Evolutionary conservation across 1,284 basidiomycete genomes (phyloP).

Genomic region (Vanrija humicola): DNA sequence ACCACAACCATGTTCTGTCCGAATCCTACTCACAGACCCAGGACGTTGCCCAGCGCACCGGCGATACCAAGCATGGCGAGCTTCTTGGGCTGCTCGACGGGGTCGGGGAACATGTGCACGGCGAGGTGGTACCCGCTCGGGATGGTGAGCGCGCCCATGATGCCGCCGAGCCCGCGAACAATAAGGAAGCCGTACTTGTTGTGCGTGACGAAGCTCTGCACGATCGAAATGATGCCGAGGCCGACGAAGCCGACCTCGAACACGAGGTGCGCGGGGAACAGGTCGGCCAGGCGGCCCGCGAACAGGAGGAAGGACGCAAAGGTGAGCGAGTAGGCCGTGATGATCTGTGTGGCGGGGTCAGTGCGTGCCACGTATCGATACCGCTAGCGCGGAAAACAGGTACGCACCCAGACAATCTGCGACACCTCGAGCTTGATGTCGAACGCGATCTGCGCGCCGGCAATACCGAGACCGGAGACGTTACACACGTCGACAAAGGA

Average conservation of each 20-base stretch:
- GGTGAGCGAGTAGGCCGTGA: conserved; percentile 35
- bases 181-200: conserved; percentile 47
- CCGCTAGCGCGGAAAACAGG: not conserved
- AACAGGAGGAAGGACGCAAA: conserved; percentile 42
- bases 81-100: conserved; percentile 31
- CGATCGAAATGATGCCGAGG: conserved; percentile 34
- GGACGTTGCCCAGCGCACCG: conserved; percentile 33
- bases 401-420: conserved; percentile 38
- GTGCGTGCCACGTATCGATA: not conserved
- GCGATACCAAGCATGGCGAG: conserved; percentile 29
- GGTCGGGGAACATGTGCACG: conserved; percentile 43
- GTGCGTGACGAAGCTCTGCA: conserved; percentile 37
- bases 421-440: conserved; percentile 29
- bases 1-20: no score
- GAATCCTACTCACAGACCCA: conserved; percentile 33
- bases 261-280: conserved; percentile 39
- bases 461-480: conserved; percentile 31
- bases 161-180: conserved; percentile 41
- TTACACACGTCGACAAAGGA: conserved; percentile 16
- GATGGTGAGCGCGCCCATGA: conserved; percentile 20
- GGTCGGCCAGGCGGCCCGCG: conserved; percentile 37
- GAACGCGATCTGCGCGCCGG: conserved; percentile 29
- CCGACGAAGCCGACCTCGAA: conserved; percentile 37
- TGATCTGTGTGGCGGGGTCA: conserved; percentile 21
- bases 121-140: conserved; percentile 19